Evolutionary conservation across 495 filamentous ascomycete species (phyloP), one percentile per base, ranked within the genome.

Genomic region (Trichoderma erinaceum): DNA sequence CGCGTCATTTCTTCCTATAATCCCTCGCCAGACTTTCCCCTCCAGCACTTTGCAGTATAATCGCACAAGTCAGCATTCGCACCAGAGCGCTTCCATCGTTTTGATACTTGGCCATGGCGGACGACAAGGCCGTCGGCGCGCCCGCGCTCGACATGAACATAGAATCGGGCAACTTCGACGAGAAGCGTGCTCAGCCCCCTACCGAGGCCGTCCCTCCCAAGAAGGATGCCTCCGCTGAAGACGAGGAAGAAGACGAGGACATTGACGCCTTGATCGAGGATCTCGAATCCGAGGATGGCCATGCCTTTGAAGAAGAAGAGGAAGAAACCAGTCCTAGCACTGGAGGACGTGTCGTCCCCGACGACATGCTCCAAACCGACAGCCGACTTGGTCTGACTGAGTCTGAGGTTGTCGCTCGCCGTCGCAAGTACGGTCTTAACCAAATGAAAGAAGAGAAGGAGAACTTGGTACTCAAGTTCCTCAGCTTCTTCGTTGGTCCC

Each of bases 371-470:
- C 67, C 80, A 89, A 71, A 96, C 92, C 15, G 85, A 92, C 70
- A 87, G 86, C 38, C 83, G 82, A 64, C 72, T 75, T 29, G 92
- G 92, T 83, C 85, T 97, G 11, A 89, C 83, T n/a, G 81, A 87
- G 35, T 71, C 75, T n/a, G 89, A 96, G 77, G 90, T 94, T 27
- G 58, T 78, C 56, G 72, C 79, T 68, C 87, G 91, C 41, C 87
- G 90, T 64, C 90, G 85, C 76, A 92, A 90, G 78, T 92, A 89
- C 78, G 92, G 92, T 77, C 81, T 90, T 74, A 97, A 97, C 73
- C 86, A 90, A 75, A 89, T 97, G 88, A 92, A 90, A 78, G 90
- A 94, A 77, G 90, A 94, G 79, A 95, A 92, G 78, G 86, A 89
- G 75, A 94, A 91, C 71, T 75, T 91, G n/a, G 76, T 93, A 64